A percentile compares a stretch with the other conserved stretches of the same genome.
phyloP scores from a whole-genome alignment of 306 rosid species.

The Ziziphus jujuba region DNA sequence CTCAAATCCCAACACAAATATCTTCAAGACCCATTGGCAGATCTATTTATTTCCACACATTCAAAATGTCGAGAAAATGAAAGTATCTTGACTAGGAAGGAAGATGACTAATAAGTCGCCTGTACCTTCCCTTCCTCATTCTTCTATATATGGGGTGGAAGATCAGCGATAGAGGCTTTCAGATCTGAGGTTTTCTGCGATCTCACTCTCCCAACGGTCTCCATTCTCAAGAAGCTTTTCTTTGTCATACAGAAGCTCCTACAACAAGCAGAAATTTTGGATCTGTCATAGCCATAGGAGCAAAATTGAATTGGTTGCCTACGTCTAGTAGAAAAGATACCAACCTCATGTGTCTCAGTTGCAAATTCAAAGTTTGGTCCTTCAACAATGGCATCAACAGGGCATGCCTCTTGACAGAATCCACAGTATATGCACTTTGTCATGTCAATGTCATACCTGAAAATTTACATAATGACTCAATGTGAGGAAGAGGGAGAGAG shows the following conservation, averaged over 20 bases:
- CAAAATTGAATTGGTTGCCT: not conserved
- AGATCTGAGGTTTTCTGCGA: slow-evolving; percentile 94
- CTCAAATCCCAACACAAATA: slow-evolving; percentile 9
- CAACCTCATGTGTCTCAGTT: slow-evolving; percentile 98
- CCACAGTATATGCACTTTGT: slow-evolving; percentile 99
- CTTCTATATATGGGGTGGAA: not conserved
- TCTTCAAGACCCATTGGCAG: slow-evolving; percentile 20
- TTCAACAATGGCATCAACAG: slow-evolving; percentile 99
- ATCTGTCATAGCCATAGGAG: not conserved
- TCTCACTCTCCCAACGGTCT: slow-evolving; percentile 98
- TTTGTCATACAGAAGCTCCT: slow-evolving; percentile 99
- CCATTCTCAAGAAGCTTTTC: slow-evolving; percentile 98
- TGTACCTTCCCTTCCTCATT: no score
- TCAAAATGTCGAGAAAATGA: slow-evolving; percentile 19
- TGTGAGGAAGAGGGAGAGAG: not conserved
- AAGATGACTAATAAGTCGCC: not conserved
- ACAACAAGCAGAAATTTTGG: slow-evolving; percentile 15
- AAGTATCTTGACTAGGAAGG: slow-evolving; percentile 13
- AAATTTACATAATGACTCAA: slow-evolving; percentile 28
- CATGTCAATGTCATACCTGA: slow-evolving; percentile 99
- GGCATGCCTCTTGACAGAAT: slow-evolving; percentile 99
- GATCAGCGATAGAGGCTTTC: slow-evolving; percentile 95
- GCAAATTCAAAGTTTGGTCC: slow-evolving; percentile 97
- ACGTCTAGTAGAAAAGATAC: not conserved
- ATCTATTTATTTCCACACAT: slow-evolving; percentile 33